Percentiles rank a stretch among this genome's conserved stretches.
Evolutionary conservation across 768 basidiomycete genomes (phyloP).

Genomic region (Pleurotus giganteus): DNA sequence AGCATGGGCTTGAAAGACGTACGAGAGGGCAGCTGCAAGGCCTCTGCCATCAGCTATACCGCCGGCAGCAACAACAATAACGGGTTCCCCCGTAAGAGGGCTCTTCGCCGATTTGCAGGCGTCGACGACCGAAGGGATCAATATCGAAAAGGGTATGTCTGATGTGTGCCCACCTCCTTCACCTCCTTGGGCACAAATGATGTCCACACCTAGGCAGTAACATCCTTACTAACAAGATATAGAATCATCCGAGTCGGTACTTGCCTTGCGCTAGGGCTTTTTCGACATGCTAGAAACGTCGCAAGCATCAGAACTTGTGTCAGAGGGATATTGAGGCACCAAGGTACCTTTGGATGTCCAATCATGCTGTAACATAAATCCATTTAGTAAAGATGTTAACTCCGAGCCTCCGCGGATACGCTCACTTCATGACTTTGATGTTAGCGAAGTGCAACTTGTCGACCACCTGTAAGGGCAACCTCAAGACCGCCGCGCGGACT

Average conservation of each 20-base stretch:
- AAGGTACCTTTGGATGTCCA: slow-evolving; percentile 74
- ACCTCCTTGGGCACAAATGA: slow-evolving; percentile 86
- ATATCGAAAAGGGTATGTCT: slow-evolving; percentile 74
- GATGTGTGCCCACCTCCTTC: slow-evolving; percentile 91
- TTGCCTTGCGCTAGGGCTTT: slow-evolving; percentile 73
- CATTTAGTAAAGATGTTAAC: slow-evolving; percentile 6
- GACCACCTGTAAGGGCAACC: too few relatives aligned
- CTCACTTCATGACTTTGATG: slow-evolving; percentile 84
- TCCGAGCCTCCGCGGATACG: slow-evolving; percentile 11
- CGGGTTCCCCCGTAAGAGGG: slow-evolving; percentile 75
- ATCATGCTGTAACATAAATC: slow-evolving; percentile 53
- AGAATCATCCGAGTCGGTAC: not conserved
- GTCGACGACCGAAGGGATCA: slow-evolving; percentile 82
- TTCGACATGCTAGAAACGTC: slow-evolving; percentile 51
- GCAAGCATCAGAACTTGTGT: not conserved
- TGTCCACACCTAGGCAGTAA: slow-evolving; percentile 76
- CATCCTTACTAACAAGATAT: not conserved
- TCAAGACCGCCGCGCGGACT: too few relatives aligned
- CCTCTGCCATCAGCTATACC: slow-evolving; percentile 83
- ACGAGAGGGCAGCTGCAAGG: slow-evolving; percentile 72
- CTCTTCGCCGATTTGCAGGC: slow-evolving; percentile 63
- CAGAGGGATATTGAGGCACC: not conserved
- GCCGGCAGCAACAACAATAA: slow-evolving; percentile 81
- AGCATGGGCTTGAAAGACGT: slow-evolving; percentile 16
- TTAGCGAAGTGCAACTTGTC: slow-evolving; percentile 77